Base-by-base conservation (phyloP, 2,329 filamentous ascomycete species). In the Fusarium sp. region DNA sequence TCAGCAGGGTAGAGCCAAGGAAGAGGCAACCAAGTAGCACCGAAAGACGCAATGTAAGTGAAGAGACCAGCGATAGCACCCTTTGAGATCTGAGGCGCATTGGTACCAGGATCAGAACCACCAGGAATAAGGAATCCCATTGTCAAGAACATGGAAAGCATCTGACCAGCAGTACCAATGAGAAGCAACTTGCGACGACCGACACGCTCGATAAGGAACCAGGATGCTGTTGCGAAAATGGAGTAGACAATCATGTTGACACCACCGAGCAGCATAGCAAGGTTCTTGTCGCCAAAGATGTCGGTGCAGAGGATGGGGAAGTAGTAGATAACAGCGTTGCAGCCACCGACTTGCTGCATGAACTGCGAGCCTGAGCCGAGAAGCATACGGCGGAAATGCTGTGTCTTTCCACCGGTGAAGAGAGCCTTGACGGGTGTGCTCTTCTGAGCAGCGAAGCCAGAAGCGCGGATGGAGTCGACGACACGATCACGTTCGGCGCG, bases 41-140 rank as follows among this genome's bases (percentile, higher is more conserved):
- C 90, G 67, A 91, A 92, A 57, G 88, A 89, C 7, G 88, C 88
- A 72, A 92, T 92, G 78, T 91, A 92, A 5, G 88, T 84, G 79
- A 92, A 92, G 15, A 92, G 79, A 58, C 89, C 89, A 5, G 91
- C 88, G 3, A 89, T 89, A 1, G 90, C 88, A 33, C 90, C 91
- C 75, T 91, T 92, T 5, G 89, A 88, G 9, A 66, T 66, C 8
- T 66, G 61, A 37, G 89, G 82, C 1, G 87, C 78, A 2, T 43
- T 28, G 16, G n/a, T 37, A 28, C 35, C 52, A n/a, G 66, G 66
- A 3, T 68, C 54, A 1, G 83, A 84, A 2, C 84, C 85, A 1
- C 88, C 88, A 42, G 91, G 91, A n/a, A 93, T 88, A 64, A 93
- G 88, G 29, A 84, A 81, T 1, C 84, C 87, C 70, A 92, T 92